These are phyloP conservation scores for Beauveria varroae DNA, from an alignment of 2,329 filamentous ascomycete species.

Conservation along the genomic window DNA sequence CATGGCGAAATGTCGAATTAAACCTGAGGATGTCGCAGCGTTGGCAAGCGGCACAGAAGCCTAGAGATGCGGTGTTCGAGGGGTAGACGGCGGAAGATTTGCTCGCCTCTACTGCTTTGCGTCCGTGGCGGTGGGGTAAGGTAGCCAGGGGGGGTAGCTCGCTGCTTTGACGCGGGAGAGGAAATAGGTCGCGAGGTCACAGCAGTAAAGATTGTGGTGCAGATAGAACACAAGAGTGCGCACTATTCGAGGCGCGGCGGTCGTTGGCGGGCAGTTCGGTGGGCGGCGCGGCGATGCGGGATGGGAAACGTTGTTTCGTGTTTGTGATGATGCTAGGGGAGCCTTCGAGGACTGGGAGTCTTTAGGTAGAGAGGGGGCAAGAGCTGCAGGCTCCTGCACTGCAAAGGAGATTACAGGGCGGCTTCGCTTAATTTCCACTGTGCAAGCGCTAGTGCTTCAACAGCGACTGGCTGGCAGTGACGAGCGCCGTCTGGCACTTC, in stretches of 20 bases:
- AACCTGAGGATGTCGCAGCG: conserved; percentile 3
- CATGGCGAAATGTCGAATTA: conserved; percentile 43
- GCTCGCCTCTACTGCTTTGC: conserved; percentile 1
- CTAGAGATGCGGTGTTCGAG: background rate
- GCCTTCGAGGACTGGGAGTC: background rate
- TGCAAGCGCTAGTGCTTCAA: conserved; percentile 1
- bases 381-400: background rate
- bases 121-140: conserved; percentile 12
- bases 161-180: background rate
- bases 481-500: background rate
- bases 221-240: background rate
- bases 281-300: background rate
- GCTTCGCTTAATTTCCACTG: conserved; percentile 10
- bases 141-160: conserved; percentile 6
- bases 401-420: conserved; percentile 6
- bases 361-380: background rate
- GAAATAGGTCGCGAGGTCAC: background rate
- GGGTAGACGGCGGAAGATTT: conserved; percentile 4
- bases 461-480: background rate
- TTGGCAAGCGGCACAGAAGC: conserved; percentile 13
- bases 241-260: background rate
- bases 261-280: background rate
- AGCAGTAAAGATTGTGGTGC: background rate
- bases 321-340: conserved; percentile 12
- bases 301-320: conserved; percentile 6